phyloP scores from a whole-genome alignment of 2,329 filamentous ascomycete species.

The Alternaria ventricosa region DNA sequence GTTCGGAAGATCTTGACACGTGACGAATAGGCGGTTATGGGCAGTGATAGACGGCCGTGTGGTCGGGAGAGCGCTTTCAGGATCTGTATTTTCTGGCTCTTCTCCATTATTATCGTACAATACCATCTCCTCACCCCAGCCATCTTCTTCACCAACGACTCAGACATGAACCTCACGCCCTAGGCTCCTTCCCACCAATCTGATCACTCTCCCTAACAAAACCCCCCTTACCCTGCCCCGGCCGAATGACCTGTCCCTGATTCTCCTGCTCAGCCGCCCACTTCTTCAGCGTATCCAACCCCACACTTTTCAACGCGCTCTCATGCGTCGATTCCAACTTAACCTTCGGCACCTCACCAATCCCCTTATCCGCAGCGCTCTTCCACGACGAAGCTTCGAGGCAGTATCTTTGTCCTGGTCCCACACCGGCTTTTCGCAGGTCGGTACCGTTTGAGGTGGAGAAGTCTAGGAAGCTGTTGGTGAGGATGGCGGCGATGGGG shows the following conservation, averaged over 20 bases:
- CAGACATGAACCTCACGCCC: conserved; percentile 9
- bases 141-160: not conserved
- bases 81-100: not conserved
- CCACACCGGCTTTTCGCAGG: conserved; percentile 60
- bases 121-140: not conserved
- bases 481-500: conserved; percentile 62
- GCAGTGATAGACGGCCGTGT: not conserved
- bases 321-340: conserved; percentile 60
- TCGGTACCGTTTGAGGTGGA: conserved; percentile 63
- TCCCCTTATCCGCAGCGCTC: conserved; percentile 44
- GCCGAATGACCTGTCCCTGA: conserved; percentile 10
- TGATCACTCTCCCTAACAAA: conserved; percentile 25
- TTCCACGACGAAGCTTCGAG: conserved; percentile 64
- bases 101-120: not conserved
- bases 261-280: conserved; percentile 52
- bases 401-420: conserved; percentile 65
- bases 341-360: conserved; percentile 48
- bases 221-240: conserved; percentile 10
- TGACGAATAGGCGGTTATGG: not conserved
- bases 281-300: conserved; percentile 55
- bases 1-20: not conserved
- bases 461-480: conserved; percentile 66
- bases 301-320: conserved; percentile 56
- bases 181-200: conserved; percentile 37
- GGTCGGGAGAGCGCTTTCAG: not conserved